A percentile compares a stretch with the other conserved stretches of the same genome.
These are phyloP conservation scores for Gracilaria domingensis DNA, from an alignment of 23 red algal genomes.

Conservation along the genomic window DNA sequence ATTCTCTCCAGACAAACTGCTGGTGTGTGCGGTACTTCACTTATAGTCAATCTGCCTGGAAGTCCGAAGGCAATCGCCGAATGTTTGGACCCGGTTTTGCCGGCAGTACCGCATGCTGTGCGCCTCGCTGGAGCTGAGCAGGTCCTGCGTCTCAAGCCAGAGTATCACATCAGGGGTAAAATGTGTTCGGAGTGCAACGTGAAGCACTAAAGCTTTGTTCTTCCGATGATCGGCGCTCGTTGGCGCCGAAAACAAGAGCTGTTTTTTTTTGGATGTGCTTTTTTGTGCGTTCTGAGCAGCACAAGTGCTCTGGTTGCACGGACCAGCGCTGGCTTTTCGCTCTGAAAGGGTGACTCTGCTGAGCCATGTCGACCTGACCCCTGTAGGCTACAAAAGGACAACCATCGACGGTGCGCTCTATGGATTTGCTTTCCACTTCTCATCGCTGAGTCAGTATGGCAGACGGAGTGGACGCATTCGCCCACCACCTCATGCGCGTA, in stretches of 20 bases:
- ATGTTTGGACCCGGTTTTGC: conserved; percentile 81
- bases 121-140: conserved; percentile 55
- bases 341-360: too few relatives aligned
- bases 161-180: conserved; percentile 43
- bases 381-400: too few relatives aligned
- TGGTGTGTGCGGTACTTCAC: conserved; percentile 59
- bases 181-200: conserved; percentile 53
- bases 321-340: too few relatives aligned
- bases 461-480: conserved; percentile 31
- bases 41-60: conserved; percentile 86
- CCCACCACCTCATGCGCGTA: conserved; percentile 43
- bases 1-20: conserved; percentile 77
- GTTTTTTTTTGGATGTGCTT: too few relatives aligned
- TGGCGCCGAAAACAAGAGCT: too few relatives aligned
- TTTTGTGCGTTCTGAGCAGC: too few relatives aligned
- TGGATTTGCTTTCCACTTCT: background rate
- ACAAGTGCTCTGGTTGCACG: too few relatives aligned
- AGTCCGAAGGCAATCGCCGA: conserved; percentile 72
- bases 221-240: background rate
- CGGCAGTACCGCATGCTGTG: conserved; percentile 66
- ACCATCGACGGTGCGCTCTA: background rate
- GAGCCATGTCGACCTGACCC: too few relatives aligned
- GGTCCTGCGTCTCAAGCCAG: conserved; percentile 18
- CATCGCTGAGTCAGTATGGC: background rate
- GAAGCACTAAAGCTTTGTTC: conserved; percentile 33